Percentiles rank a stretch among this genome's conserved stretches.
Evolutionary conservation across 1,284 basidiomycete species (phyloP).

Genomic region (Puccinia hordei): DNA sequence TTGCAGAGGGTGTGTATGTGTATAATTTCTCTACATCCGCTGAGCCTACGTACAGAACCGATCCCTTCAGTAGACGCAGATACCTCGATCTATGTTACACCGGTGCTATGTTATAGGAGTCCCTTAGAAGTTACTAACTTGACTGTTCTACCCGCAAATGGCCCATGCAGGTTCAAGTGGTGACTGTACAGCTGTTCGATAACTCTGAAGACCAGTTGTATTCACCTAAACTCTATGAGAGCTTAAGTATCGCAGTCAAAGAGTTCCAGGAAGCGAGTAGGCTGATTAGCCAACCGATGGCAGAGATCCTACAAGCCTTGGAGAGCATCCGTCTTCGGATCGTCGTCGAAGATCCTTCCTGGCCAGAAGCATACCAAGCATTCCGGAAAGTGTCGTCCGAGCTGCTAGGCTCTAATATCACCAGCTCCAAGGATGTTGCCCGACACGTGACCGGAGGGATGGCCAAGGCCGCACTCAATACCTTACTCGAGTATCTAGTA

Average conservation of each 20-base stretch:
- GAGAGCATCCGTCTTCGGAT: constrained; percentile 22
- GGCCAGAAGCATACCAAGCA: constrained; percentile 6
- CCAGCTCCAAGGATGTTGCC: neutral
- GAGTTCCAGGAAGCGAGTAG: constrained; percentile 17
- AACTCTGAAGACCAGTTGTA: constrained; percentile 33
- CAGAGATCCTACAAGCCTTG: neutral
- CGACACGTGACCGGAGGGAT: neutral
- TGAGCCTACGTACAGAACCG: neutral
- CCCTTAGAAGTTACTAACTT: neutral
- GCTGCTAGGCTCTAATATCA: neutral
- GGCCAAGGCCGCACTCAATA: constrained; percentile 8
- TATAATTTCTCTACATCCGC: neutral
- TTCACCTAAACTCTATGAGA: constrained; percentile 24
- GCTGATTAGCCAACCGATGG: neutral
- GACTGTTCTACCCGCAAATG: neutral
- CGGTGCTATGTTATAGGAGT: too few species aligned
- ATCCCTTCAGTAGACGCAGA: neutral
- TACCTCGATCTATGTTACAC: too few species aligned
- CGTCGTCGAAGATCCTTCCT: constrained; percentile 7
- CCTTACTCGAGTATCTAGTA: constrained; percentile 5
- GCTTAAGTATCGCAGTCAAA: neutral
- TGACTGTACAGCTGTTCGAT: constrained; percentile 11
- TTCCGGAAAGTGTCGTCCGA: constrained; percentile 13
- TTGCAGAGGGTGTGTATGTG: constrained; percentile 17
- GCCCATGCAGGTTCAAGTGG: constrained; percentile 12